Evolutionary conservation across 176 grass and related monocot genomes (phyloP), one percentile per base, ranked within the genome.

Genomic region (Carex littledalei): DNA sequence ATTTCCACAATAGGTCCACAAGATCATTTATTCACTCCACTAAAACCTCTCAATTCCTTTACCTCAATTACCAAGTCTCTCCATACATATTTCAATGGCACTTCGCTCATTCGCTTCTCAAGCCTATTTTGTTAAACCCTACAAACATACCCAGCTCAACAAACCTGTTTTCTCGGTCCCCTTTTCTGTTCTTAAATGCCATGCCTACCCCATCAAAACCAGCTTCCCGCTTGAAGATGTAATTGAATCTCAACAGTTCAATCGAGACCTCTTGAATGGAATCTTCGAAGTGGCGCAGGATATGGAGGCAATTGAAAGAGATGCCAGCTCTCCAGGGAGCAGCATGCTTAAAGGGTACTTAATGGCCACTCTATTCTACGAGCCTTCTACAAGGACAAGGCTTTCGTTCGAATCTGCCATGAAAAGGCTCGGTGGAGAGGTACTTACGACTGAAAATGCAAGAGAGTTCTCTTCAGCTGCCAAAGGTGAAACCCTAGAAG

Each of bases 371-470:
- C 89, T 94, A 65, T 98, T 98, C 87, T 94, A 98, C 62, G 92
- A 98, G 88, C 95, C 91, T 45, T 98, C 95, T 49, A 93, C 95
- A 7, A 87, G 93, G 84, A 95, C 95, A 47, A 91, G 93, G 53
- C 93, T 94, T 82, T 94, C 93, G 18, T 98, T 98, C 87, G 91
- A 94, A 80, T 92, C 93, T 20, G 93, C 95, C 34, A 98, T 98
- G 95, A 90, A 89, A 63, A 63, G 93, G 34, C 91, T 98, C 31
- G 93, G 93, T 16, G 91, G 91, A 35, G 95, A 93, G 71, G 95
- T 98, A 65, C 86, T 98, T 78, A 98, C 95, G 64, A 98, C 95
- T n/a, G 95, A 98, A 84, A 98, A 95, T 72, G 95, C 95, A 20
- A 88, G 95, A n/a, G 95, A 94, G 87, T 98, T 98, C 87, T 98